Percentiles rank a stretch among this genome's conserved stretches.
Evolutionary conservation across 257 asterid genomes (phyloP).

Genomic region (Scutellaria baicalensis): DNA sequence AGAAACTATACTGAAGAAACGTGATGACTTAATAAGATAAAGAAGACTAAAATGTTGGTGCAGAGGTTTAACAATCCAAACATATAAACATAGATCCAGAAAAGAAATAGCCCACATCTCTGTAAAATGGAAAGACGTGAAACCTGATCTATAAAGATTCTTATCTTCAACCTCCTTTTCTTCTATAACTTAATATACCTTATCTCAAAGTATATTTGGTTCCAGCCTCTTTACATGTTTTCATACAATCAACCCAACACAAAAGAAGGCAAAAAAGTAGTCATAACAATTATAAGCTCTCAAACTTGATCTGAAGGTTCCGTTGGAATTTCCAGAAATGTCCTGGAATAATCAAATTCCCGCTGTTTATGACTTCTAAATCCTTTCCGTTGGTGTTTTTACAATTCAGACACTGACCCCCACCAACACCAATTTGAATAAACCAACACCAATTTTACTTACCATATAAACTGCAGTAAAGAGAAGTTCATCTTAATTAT

Average conservation of each 20-base stretch:
- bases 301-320: not conserved
- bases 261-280: not conserved
- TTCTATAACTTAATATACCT: not conserved
- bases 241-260: not conserved
- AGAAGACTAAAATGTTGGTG: not conserved
- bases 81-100: constrained; percentile 6
- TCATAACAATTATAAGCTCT: not conserved
- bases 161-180: not conserved
- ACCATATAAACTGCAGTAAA: not conserved
- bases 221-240: not conserved
- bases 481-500: constrained; percentile 12
- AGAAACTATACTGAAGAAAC: not conserved
- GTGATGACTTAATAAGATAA: not conserved
- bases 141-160: not conserved
- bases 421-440: not conserved
- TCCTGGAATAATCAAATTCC: not conserved
- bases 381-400: not conserved
- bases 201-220: not conserved
- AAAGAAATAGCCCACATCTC: not conserved
- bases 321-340: not conserved
- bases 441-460: constrained; percentile 7
- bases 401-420: constrained; percentile 1
- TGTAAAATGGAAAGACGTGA: not conserved
- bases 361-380: not conserved
- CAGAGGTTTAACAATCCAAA: not conserved